Base-by-base conservation (phyloP, 805 yeast genomes). In the Saccharomyces paradoxus region DNA sequence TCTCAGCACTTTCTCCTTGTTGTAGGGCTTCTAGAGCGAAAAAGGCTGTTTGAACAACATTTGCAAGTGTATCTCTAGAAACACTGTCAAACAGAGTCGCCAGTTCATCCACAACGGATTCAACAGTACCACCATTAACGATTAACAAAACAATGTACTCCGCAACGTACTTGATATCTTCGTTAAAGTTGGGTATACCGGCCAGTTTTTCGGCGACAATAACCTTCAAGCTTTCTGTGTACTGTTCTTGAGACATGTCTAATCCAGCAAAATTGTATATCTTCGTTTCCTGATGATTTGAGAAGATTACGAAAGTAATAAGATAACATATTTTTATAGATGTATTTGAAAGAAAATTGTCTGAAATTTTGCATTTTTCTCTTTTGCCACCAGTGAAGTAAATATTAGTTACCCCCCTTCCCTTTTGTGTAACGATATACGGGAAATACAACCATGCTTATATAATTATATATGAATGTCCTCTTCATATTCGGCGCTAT, bases 81-180 rank as follows among this genome's bases (percentile, higher is more conserved):
- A 84, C 80, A 21, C 81, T 78, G 53, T 84, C 86, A 57, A 85
- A 82, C 51, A 86, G 71, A 48, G 81, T 78, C 37, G 80, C 73
- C 30, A 87, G 75, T 63, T 87, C 94, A 21, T 70, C 71, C 21
- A 79, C 77, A 37, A 86, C 83, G 52, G 83, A 86, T 17, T 74
- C 76, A 12, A 84, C 79, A 5, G 81, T 72, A 63, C 84, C 82
- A 61, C 84, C 83, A 60, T 84, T 85, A 13, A 84, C 83, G 57
- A 87, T 84, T 67, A 87, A 73, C 48, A 86, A 78, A n/a, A 83
- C 77, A 54, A 87, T 81, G 63, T 80, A 87, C 68, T 87, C 94
- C 13, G 94, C 87, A 46, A 84, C 83, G 60, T 83, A 85, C 48
- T 71, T 74, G 27, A 78, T 75, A 61, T 81, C 84, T 53, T 80